Evolutionary conservation across 2,329 filamentous ascomycete genomes (phyloP), one percentile per base, ranked within the genome.

Genomic region (Calonectria montana): DNA sequence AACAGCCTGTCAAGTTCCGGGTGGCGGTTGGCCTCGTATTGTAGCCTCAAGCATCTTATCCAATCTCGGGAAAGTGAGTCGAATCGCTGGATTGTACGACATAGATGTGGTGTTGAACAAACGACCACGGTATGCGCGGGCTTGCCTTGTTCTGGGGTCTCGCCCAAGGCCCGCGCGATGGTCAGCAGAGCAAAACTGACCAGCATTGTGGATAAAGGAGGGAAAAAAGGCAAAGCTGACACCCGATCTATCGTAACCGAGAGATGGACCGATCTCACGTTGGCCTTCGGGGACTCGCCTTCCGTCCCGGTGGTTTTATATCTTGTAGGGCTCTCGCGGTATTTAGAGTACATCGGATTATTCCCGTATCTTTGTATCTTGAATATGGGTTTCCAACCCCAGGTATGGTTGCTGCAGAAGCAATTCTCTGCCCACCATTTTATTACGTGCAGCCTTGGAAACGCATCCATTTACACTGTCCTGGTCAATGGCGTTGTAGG

Each of bases 141-240:
- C 61, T 55, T 69, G 53, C 48, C 61, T 65, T 74, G 71, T 48
- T 74, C 71, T 37, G 73, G 48, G 23, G 73, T 74, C 47, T 74
- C 73, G 53, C 73, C 71, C 41, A 74, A 62, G 43, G 73, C 73
- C 16, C 68, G 61, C 47, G 67, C 61, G 29, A 74, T 74, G 47
- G 63, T 55, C 21, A 59, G 61, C 15, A 74, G 71, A 39, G 73
- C 73, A 41, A 74, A 74, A 35, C 63, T 74, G 47, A 48, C 68
- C 27, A 73, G 55, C 73, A 74, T 74, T 67, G 59, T 66, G 55
- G 31, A 35, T 37, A 21, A 21, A 55, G 29, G 23, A 27, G 31
- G 25, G 18, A 43, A 37, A 18, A 23, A 31, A 67, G 57, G 23
- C 50, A 57, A 41, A 65, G 50, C 31, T 65, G 39, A 35, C 25